Percentiles rank a stretch among this genome's conserved stretches.
Conservation (phyloP, 805 yeast genomes). For the Starmerella bombicola region DNA sequence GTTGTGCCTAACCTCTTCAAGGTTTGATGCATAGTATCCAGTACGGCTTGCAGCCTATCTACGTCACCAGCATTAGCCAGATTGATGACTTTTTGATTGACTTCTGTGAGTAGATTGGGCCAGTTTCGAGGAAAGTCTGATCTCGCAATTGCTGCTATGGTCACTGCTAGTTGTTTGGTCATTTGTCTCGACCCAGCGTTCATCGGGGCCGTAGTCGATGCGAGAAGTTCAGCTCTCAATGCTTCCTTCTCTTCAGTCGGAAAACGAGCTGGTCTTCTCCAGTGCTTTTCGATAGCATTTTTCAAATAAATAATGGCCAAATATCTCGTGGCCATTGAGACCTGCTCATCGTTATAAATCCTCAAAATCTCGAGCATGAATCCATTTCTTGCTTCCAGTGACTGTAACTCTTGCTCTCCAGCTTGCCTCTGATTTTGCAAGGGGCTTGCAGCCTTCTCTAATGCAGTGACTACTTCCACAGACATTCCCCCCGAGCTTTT, state of each 20-base stretch:
- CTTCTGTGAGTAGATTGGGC: slow-evolving; percentile 66
- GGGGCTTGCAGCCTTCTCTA: slow-evolving; percentile 18
- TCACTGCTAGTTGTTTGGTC: slow-evolving; percentile 72
- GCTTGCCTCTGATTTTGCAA: slow-evolving; percentile 15
- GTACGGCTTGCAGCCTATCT: slow-evolving; percentile 43
- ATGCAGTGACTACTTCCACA: slow-evolving; percentile 19
- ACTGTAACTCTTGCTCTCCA: slow-evolving; percentile 16
- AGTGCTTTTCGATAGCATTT: slow-evolving; percentile 71
- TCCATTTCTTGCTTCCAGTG: slow-evolving; percentile 9
- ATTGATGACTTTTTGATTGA: slow-evolving; percentile 13
- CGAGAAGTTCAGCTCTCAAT: slow-evolving; percentile 10
- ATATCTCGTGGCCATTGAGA: slow-evolving; percentile 47
- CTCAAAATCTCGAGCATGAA: slow-evolving; percentile 15
- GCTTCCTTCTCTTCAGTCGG: slow-evolving; percentile 61
- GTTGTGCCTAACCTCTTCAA: slow-evolving; percentile 64
- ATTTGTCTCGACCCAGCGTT: slow-evolving; percentile 36
- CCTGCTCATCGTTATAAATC: slow-evolving; percentile 22
- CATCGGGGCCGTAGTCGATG: slow-evolving; percentile 36
- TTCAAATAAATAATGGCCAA: slow-evolving; percentile 76
- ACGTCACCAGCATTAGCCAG: slow-evolving; percentile 23
- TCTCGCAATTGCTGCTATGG: slow-evolving; percentile 64
- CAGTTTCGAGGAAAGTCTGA: slow-evolving; percentile 80
- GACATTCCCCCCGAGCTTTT: not conserved
- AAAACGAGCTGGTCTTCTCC: slow-evolving; percentile 60
- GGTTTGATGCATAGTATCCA: slow-evolving; percentile 62